A percentile compares a stretch with the other conserved stretches of the same genome.
Evolutionary conservation across 805 yeast species (phyloP).

Genomic region (Metschnikowia arizonensis): DNA sequence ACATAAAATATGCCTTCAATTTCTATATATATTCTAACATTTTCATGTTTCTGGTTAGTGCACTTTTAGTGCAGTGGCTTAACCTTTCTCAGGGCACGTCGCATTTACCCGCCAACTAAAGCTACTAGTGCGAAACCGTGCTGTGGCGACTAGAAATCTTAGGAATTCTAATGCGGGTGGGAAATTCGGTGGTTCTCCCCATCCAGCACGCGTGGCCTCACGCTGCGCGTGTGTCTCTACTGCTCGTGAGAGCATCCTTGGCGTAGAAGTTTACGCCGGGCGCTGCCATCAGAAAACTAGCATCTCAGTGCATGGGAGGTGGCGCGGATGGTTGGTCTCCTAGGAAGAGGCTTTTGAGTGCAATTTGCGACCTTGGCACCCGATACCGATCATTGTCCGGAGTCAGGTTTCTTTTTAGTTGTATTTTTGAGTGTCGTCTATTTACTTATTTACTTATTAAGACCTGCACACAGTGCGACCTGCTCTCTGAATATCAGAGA

Average conservation of each 20-base stretch:
- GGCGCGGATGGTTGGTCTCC: slow-evolving; percentile 53
- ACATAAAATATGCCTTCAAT: too few relatives aligned
- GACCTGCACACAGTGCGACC: background rate
- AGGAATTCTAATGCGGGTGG: slow-evolving; percentile 41
- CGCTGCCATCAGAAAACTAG: slow-evolving; percentile 52
- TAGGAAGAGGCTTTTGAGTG: slow-evolving; percentile 48
- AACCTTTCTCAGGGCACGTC: slow-evolving; percentile 42
- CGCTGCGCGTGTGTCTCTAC: slow-evolving; percentile 8
- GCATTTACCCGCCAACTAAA: slow-evolving; percentile 44
- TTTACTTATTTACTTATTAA: too few relatives aligned
- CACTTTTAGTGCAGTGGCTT: slow-evolving; percentile 22
- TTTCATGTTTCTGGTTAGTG: slow-evolving; percentile 5
- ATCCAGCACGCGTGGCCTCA: slow-evolving; percentile 23
- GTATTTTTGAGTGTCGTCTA: too few relatives aligned
- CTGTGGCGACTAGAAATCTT: slow-evolving; percentile 7
- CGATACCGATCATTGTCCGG: slow-evolving; percentile 61
- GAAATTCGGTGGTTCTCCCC: slow-evolving; percentile 61
- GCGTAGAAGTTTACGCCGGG: slow-evolving; percentile 55
- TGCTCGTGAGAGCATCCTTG: slow-evolving; percentile 55
- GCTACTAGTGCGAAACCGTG: slow-evolving; percentile 14
- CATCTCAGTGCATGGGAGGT: slow-evolving; percentile 49
- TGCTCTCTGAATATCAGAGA: background rate
- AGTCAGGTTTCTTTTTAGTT: slow-evolving; percentile 34
- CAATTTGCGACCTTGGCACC: slow-evolving; percentile 58
- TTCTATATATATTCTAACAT: background rate